A percentile compares a stretch with the other conserved stretches of the same genome.
These are phyloP conservation scores for Pseudopediastrum boryanum DNA, from an alignment of 139 green algal genomes.

Conservation along the genomic window DNA sequence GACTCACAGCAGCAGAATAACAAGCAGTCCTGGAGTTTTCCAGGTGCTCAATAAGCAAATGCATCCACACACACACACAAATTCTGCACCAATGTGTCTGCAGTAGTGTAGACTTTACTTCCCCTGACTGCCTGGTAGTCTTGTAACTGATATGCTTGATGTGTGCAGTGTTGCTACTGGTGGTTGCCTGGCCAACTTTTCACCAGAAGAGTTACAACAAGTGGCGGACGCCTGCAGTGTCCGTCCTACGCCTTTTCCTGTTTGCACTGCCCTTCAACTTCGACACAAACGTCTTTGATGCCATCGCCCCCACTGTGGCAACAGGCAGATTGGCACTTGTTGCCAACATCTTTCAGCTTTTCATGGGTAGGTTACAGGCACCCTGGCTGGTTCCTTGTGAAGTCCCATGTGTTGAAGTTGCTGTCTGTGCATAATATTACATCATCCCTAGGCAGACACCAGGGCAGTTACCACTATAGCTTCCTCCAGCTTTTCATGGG, in stretches of 20 bases:
- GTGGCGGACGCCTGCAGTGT: conserved; percentile 2
- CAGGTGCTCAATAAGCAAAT: not conserved
- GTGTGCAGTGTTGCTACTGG: conserved; percentile 1
- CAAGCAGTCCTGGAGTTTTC: not conserved
- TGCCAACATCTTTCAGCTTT: conserved; percentile 9
- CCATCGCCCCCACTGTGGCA: not conserved
- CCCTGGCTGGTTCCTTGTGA: not conserved
- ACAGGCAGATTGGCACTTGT: conserved; percentile 1
- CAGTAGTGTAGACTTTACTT: too few relatives aligned
- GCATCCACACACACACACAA: not conserved
- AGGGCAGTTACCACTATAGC: not conserved
- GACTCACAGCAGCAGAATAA: not conserved
- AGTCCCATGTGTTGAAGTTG: too few relatives aligned
- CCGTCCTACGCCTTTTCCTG: conserved; percentile 1
- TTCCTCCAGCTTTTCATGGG: too few relatives aligned
- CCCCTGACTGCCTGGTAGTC: too few relatives aligned
- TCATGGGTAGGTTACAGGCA: conserved; percentile 5
- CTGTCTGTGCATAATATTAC: too few relatives aligned
- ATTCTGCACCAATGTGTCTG: not conserved
- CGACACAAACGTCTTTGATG: conserved; percentile 7
- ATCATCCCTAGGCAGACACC: too few relatives aligned
- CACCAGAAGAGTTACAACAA: not conserved
- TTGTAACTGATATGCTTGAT: not conserved
- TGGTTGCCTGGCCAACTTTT: not conserved
- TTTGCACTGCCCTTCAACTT: conserved; percentile 29